These are phyloP conservation scores for Stephania japonica DNA, from an alignment of 164 flowering plant species.

Conservation along the genomic window DNA sequence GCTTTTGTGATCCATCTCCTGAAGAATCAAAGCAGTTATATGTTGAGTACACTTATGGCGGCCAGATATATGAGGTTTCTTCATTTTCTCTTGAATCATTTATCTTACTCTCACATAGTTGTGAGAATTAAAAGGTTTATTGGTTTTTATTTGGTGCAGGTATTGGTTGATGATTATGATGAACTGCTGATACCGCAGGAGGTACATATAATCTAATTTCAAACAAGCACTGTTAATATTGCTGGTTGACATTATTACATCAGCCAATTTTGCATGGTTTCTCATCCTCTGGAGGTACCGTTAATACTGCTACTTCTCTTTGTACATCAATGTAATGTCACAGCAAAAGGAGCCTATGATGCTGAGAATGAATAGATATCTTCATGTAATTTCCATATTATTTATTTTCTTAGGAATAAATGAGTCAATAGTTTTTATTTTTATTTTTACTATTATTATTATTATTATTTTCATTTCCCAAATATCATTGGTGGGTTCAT, in stretches of 20 bases:
- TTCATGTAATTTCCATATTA: neutral
- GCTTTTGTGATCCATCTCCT: constrained; percentile 93
- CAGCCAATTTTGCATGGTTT: constrained; percentile 32
- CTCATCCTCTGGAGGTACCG: constrained; percentile 18
- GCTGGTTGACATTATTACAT: constrained; percentile 12
- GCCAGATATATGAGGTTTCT: constrained; percentile 50
- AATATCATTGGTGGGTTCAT: too few relatives aligned
- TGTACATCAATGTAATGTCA: neutral
- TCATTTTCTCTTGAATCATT: neutral
- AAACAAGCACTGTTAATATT: neutral
- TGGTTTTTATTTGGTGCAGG: constrained; percentile 29
- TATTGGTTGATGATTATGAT: constrained; percentile 47
- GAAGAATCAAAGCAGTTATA: constrained; percentile 70
- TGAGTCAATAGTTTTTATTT: too few relatives aligned
- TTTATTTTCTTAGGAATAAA: too few relatives aligned
- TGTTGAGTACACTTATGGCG: constrained; percentile 60
- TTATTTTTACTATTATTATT: too few relatives aligned
- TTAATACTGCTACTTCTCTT: neutral
- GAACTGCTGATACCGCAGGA: constrained; percentile 56
- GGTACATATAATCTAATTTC: constrained; percentile 31
- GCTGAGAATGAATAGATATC: neutral
- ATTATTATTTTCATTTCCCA: too few relatives aligned
- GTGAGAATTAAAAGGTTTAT: neutral
- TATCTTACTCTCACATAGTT: neutral
- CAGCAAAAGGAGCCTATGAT: neutral